Evolutionary conservation across 2,329 filamentous ascomycete genomes (phyloP), one percentile per base, ranked within the genome.

Genomic region (Clonostachys byssicola): DNA sequence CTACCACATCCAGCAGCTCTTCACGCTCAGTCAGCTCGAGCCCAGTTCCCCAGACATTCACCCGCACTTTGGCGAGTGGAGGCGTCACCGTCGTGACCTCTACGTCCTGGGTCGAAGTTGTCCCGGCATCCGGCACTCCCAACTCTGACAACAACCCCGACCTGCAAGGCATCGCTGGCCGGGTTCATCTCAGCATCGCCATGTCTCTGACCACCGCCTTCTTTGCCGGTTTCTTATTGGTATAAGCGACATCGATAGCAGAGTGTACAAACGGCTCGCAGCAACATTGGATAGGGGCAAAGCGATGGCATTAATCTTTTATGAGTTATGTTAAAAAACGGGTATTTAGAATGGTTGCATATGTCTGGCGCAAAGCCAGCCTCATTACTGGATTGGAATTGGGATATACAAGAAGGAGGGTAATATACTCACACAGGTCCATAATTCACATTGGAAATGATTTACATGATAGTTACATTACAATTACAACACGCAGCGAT

Each of bases 101-200:
- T n/a, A 78, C 75, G 2, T 74, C 73, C 1, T 74, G 65, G 56
- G 74, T 78, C 4, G 68, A 64, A 18, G 69, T 73, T 38, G 63
- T 68, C 12, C 68, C 72, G 18, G 52, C 60, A 33, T 47, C 62
- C 10, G 23, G 23, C 23, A 30, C 23, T 30, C 23, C 23, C 9
- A 30, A 10, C 9, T 59, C 60, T n/a, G 50, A 51, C 14, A 51
- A 52, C 18, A 48, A 54, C 48, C 23, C 23, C 23, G 23, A 30
- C 23, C 23, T 30, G 23, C 23, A 54, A 54, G 10, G 14, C 14
- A 13, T 20, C 38, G 35, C 40, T 43, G 17, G 45, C 41, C 16
- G 45, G 20, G 39, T 17, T n/a, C 51, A 18, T 50, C 17, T 30
- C 47, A 43, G 43, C 40, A 23, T 14, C 34, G 14, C 44, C 30